A percentile compares a stretch with the other conserved stretches of the same genome.
Evolutionary conservation across 192 early-diverging fungal genomes (phyloP).

Genomic region (Cladochytrium replicatum): DNA sequence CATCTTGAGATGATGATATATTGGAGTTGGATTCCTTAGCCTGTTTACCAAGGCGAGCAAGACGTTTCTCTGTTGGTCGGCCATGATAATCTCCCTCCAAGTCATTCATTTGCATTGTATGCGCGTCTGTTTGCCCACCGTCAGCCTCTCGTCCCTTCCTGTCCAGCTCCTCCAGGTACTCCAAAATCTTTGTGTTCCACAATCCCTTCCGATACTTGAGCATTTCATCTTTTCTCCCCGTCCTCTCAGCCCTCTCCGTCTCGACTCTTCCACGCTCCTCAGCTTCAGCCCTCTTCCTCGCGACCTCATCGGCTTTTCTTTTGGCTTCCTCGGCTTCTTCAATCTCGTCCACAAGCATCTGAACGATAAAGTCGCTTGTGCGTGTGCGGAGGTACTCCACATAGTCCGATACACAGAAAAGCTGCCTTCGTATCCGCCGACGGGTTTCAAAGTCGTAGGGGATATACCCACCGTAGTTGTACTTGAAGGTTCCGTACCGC

Average conservation of each 20-base stretch:
- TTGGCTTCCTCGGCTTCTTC: slow-evolving; percentile 13
- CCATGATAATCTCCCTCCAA: not conserved
- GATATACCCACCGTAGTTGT: slow-evolving; percentile 51
- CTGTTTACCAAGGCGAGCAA: too few relatives aligned
- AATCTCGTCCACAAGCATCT: slow-evolving; percentile 28
- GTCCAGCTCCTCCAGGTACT: slow-evolving; percentile 38
- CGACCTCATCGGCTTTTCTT: slow-evolving; percentile 19
- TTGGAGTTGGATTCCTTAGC: too few relatives aligned
- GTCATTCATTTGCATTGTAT: not conserved
- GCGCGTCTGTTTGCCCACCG: too few relatives aligned
- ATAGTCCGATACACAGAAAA: slow-evolving; percentile 20
- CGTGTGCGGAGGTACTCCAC: slow-evolving; percentile 21
- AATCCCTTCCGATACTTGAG: slow-evolving; percentile 22
- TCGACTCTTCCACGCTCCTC: slow-evolving; percentile 27
- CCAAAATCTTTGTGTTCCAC: slow-evolving; percentile 41
- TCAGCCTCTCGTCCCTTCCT: slow-evolving; percentile 2
- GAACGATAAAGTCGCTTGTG: slow-evolving; percentile 30
- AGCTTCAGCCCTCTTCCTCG: slow-evolving; percentile 11
- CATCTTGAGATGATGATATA: too few relatives aligned
- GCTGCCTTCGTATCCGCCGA: slow-evolving; percentile 7
- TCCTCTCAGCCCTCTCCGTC: slow-evolving; percentile 14
- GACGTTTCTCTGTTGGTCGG: too few relatives aligned
- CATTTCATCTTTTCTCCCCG: slow-evolving; percentile 17
- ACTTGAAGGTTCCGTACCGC: slow-evolving; percentile 32
- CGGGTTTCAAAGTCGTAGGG: slow-evolving; percentile 23